Evolutionary conservation across 2,329 filamentous ascomycete genomes (phyloP), one percentile per base, ranked within the genome.

Genomic region (Pestalotiopsis sp.): DNA sequence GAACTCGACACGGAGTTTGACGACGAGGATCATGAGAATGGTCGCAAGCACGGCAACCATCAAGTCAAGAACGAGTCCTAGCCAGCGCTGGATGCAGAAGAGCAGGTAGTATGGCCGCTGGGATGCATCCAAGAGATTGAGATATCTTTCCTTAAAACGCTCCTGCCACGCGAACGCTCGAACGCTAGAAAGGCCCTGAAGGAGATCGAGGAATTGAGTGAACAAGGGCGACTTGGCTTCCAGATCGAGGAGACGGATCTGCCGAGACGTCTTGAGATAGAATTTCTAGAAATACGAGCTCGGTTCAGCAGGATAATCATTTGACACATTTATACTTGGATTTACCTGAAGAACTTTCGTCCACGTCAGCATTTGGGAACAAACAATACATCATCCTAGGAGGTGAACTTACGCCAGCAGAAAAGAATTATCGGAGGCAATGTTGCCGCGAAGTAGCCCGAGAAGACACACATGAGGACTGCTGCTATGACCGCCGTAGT

Each of bases 351-450:
- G 45, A n/a, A 52, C 45, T 52, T n/a, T 17, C 6, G 9, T 20
- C 9, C 20, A 52, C n/a, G 14, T 52, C 17, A 52, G 45, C 20
- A 52, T 11, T 52, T 77, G 61, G 67, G 80, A 85, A 27, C 45
- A 20, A 9, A n/a, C 14, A n/a, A 36, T 36, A 9, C 6, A 52
- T n/a, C 20, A n/a, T n/a, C n/a, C 6, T 9, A n/a, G 9, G 20
- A 7, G 12, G 1, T 59, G 12, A 14, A 59, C 57, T 59, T 17
- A 59, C 57, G 20, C 27, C 79, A 68, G 4, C 73, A 66, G 36
- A 74, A 79, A 36, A 79, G 66, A 0, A 73, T 66, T 5, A 71
- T 41, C 2, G 70, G 52, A 13, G 74, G 70, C 57, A 78, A 66
- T 0, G 77, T 76, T 11, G 76, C 67, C 0, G 72, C 73, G 11